Conservation (phyloP, 257 asterid species). For the Salvia splendens region DNA sequence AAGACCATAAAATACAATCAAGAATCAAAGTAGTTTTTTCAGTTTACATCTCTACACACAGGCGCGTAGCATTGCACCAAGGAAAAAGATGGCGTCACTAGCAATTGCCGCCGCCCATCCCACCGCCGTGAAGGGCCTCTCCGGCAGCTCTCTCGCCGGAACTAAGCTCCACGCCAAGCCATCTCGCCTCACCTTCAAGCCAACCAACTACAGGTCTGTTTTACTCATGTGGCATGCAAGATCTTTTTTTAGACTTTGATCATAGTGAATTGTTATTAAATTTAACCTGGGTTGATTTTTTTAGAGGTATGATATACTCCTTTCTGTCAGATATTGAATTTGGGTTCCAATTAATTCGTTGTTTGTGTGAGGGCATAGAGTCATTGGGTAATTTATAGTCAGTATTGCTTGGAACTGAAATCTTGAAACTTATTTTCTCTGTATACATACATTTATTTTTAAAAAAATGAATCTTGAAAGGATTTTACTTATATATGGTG, state of each 20-base stretch:
- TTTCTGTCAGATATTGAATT: no score
- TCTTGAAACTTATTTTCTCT: no score
- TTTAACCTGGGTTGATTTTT: no score
- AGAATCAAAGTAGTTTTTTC: constrained; percentile 27
- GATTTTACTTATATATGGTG: not conserved
- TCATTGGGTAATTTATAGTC: no score
- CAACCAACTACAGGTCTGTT: constrained; percentile 52
- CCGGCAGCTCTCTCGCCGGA: constrained; percentile 84
- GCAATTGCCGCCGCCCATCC: constrained; percentile 67
- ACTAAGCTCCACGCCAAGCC: constrained; percentile 67
- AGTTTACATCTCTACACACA: not conserved
- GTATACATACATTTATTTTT: no score
- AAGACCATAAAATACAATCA: constrained; percentile 21
- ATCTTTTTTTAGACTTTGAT: no score
- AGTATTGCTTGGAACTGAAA: no score
- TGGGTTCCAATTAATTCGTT: no score
- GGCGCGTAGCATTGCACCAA: not conserved
- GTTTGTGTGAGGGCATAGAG: no score
- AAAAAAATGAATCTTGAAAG: not conserved
- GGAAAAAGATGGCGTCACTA: constrained; percentile 61
- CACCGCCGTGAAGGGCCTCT: constrained; percentile 73
- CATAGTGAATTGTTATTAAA: no score
- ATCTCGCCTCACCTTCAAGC: constrained; percentile 56
- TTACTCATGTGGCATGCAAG: no score
- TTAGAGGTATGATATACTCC: no score